Base-by-base conservation (phyloP, 208 protist species). In the Acanthamoeba sp. region DNA sequence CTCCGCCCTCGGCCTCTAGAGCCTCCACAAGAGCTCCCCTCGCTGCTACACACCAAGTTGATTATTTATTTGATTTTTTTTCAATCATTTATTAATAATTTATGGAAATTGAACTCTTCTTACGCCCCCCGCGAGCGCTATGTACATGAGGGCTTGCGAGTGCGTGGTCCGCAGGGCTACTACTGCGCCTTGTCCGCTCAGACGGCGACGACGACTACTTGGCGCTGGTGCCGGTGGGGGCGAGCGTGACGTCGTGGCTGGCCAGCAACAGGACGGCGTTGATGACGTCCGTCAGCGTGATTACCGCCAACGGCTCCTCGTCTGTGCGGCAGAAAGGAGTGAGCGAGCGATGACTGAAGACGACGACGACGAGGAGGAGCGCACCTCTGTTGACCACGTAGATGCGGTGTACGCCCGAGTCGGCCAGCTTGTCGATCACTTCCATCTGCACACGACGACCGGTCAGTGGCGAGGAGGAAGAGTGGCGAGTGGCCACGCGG, bases 241-340 rank as follows among this genome's bases (percentile, higher is more conserved):
- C 22, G 32, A n/a, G 69, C 18, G 34, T 29, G 69, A 36, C 14
- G 22, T 80, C 69, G 38, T 80, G 48, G 27, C 18, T 62, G 38
- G 59, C 59, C 22, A 92, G 29, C 50, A 92, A 57, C 29, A 92
- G 50, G 1, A 92, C 87, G 14, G 87, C 87, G 27, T 92, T 76
- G 57, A 92, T 92, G 57, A 92, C 42, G 40, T 92, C 87, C n/a
- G 87, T 92, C 57, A 92, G 62, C 27, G 87, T 92, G 87, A 92
- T 76, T 29, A 92, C 87, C 14, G 87, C 52, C 50, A 76, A 52
- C 32, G 87, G 87, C 57, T 92, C 62, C 18, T 62, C n/a, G 32
- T 52, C 80, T 55, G 80, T 22, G 24, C 55, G 24, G 10, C 10
- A 1, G 10, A 16, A 4, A 2, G 10, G 10, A 1, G 9, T 62